These are phyloP conservation scores for Teratosphaeria gauchensis DNA, from an alignment of 2,329 filamentous ascomycete species.

Conservation along the genomic window DNA sequence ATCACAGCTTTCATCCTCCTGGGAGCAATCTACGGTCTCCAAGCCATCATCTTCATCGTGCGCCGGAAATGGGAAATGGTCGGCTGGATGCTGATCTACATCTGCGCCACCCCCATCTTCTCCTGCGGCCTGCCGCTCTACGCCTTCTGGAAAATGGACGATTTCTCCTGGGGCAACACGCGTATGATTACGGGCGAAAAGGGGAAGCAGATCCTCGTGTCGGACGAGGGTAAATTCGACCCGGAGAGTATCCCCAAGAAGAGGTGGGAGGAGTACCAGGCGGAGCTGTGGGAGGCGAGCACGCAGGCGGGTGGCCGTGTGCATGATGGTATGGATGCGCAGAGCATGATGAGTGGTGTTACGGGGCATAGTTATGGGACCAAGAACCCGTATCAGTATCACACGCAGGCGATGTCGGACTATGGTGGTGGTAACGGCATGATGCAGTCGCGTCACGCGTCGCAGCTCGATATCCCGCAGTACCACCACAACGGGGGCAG, in stretches of 20 bases:
- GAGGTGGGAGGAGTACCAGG: slow-evolving; percentile 99
- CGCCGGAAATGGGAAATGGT: slow-evolving; percentile 99
- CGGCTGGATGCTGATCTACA: slow-evolving; percentile 96
- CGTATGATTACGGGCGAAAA: slow-evolving; percentile 92
- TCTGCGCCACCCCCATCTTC: slow-evolving; percentile 85
- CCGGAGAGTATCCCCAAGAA: slow-evolving; percentile 87
- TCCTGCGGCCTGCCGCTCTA: slow-evolving; percentile 83
- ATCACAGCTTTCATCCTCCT: slow-evolving; percentile 82
- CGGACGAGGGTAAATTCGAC: slow-evolving; percentile 97
- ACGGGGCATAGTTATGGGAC: slow-evolving; percentile 64
- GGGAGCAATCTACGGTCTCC: slow-evolving; percentile 91
- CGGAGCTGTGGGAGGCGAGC: slow-evolving; percentile 82
- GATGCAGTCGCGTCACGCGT: slow-evolving; percentile 40
- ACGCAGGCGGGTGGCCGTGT: slow-evolving; percentile 51
- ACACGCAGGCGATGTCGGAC: slow-evolving; percentile 39
- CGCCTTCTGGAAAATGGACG: slow-evolving; percentile 99
- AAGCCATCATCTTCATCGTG: slow-evolving; percentile 93
- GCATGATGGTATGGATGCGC: slow-evolving; percentile 46
- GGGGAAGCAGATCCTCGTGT: slow-evolving; percentile 84
- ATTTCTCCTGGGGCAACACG: slow-evolving; percentile 99
- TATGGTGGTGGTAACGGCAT: slow-evolving; percentile 59
- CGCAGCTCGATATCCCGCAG: slow-evolving; percentile 20
- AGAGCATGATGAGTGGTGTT: slow-evolving; percentile 83
- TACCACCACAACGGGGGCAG: slow-evolving; percentile 31
- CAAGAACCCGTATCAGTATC: slow-evolving; percentile 45